Base-by-base conservation (phyloP, 768 basidiomycete species). In the Collybia nuda region DNA sequence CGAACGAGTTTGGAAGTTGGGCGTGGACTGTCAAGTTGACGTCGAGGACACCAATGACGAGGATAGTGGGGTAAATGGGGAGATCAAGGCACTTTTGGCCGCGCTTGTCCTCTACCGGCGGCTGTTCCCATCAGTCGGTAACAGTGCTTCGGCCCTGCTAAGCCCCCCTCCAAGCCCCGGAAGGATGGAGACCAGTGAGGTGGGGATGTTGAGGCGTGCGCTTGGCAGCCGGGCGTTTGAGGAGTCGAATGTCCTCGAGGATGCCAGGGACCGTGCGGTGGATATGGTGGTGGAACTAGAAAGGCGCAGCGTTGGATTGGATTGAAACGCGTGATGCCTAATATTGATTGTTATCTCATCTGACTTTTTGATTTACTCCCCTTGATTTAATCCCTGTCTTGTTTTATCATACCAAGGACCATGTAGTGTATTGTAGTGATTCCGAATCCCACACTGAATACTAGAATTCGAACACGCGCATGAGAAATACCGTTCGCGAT, bases 241-340 rank as follows among this genome's bases (percentile, higher is more conserved):
- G 44, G 56, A 60, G 50, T 52, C 29, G 52, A 58, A 56, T 28
- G 62, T 65, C 22, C 63, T 90, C 47, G 89, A 91, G 63, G 88
- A 90, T 52, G 88, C 88, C 41, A 75, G 84, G 50, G 90, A 91
- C 65, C 68, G 76, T n/a, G 84, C 83, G 29, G 86, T 90, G 41
- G 90, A 92, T 68, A 72, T 85, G 73, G 73, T 90, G 48, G 72
- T 77, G 17, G 75, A 74, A 29, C 58, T 65, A 23, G 76, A 76
- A 60, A 65, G 73, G 55, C 62, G 55, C 56, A 63, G 65, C 51
- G 48, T 52, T 18, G 57, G 61, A 1, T 41, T 60, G 52, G 32
- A 44, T 21, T 54, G 29, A 48, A 4, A 9, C 15, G 32, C 29
- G 22, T 26, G 19, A 3, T 28, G 14, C 18, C 9, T 40, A 18